phyloP scores from a whole-genome alignment of 2,329 filamentous ascomycete species.

The Bipolaris bicolor region DNA sequence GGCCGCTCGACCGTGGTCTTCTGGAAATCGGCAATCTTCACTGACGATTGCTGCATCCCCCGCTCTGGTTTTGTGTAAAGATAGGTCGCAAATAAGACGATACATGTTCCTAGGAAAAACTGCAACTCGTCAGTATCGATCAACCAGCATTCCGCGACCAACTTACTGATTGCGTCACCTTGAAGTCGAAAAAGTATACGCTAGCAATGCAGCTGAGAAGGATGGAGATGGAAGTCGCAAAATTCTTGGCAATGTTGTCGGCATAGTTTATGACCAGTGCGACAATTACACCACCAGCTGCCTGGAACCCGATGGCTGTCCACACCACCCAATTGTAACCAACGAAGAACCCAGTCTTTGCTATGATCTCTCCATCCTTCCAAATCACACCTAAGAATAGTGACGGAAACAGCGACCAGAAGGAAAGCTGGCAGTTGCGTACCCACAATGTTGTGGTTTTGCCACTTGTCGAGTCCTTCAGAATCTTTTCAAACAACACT shows the following conservation, averaged over 20 bases:
- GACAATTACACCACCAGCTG: constrained; percentile 81
- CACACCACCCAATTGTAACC: constrained; percentile 95
- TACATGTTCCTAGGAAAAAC: constrained; percentile 80
- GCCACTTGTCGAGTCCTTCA: constrained; percentile 76
- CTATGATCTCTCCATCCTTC: constrained; percentile 84
- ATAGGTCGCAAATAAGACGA: constrained; percentile 83
- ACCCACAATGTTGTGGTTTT: constrained; percentile 85
- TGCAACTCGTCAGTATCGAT: constrained; percentile 48
- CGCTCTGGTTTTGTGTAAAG: constrained; percentile 76
- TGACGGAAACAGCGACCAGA: constrained; percentile 91
- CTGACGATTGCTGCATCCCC: constrained; percentile 60
- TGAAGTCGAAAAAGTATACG: constrained; percentile 82
- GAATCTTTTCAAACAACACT: constrained; percentile 87
- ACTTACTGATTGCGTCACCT: constrained; percentile 61
- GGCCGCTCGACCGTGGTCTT: constrained; percentile 67
- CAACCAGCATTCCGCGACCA: background rate
- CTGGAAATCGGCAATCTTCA: constrained; percentile 76
- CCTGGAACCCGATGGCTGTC: constrained; percentile 82
- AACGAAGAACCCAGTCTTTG: constrained; percentile 86
- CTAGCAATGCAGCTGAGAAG: constrained; percentile 85
- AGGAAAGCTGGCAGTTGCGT: constrained; percentile 90
- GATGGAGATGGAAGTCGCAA: constrained; percentile 91
- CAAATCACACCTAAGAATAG: constrained; percentile 84
- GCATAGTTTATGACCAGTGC: constrained; percentile 81
- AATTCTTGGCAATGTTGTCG: constrained; percentile 92